These are phyloP conservation scores for Tetrapisispora namnaoensis DNA, from an alignment of 805 yeast genomes.

Conservation along the genomic window DNA sequence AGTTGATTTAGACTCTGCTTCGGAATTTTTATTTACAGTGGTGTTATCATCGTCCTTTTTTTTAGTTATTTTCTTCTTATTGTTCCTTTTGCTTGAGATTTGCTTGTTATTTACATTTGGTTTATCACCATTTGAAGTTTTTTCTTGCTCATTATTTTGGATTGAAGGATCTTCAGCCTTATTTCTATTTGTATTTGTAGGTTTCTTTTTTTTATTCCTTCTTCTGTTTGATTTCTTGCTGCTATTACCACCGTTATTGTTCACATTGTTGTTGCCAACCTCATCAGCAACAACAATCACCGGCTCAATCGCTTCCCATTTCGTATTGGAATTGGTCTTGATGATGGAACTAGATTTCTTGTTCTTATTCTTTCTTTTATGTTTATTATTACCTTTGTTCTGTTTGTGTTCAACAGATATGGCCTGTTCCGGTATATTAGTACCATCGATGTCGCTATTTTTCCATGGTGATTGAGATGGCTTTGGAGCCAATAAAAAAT, in stretches of 20 bases:
- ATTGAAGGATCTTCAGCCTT: constrained; percentile 7
- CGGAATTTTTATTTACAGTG: not conserved
- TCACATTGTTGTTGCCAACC: constrained; percentile 8
- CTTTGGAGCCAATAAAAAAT: constrained; percentile 26
- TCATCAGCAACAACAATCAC: constrained; percentile 35
- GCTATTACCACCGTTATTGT: constrained; percentile 4
- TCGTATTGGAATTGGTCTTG: constrained; percentile 22
- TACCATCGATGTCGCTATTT: constrained; percentile 10
- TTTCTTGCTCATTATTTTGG: constrained; percentile 7
- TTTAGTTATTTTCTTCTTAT: not conserved
- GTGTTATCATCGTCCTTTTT: not conserved
- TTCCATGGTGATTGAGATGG: constrained; percentile 29
- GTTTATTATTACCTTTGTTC: not conserved
- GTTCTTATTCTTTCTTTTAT: constrained; percentile 8
- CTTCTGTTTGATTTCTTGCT: constrained; percentile 2
- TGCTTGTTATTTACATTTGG: not conserved
- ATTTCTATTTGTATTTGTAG: constrained; percentile 9
- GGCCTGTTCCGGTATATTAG: constrained; percentile 16
- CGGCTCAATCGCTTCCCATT: constrained; percentile 63
- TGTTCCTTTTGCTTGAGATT: not conserved
- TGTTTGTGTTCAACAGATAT: constrained; percentile 7
- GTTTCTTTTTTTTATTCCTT: constrained; percentile 5
- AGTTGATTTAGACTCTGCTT: not conserved
- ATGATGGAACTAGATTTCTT: constrained; percentile 7
- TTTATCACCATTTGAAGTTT: not conserved